Evolutionary conservation across 1,284 basidiomycete genomes (phyloP), one percentile per base, ranked within the genome.

Genomic region (Puccinia triticina): DNA sequence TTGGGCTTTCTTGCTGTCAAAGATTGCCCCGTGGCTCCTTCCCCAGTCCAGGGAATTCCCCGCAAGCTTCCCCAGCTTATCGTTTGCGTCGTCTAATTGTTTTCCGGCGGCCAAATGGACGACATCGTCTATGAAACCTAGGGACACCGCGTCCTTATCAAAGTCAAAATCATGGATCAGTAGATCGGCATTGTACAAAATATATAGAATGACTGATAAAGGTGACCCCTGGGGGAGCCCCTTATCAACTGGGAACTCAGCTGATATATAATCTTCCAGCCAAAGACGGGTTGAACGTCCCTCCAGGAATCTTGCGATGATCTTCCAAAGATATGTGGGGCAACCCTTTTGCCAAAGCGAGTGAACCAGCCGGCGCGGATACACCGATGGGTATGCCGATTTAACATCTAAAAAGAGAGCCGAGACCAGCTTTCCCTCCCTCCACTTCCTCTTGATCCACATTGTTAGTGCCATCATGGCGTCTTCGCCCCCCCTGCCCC

Each of bases 391-490:
- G 34, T 69, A 78, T 10, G 77, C 77, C 2, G 48, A 67, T 29
- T 78, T 78, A 0, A 78, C 77, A 12, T 78, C 77, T n/a, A 71
- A 50, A 21, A 78, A 78, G 1, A 78, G 21, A 11, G 46, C 66
- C 0, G 29, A 1, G 8, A 78, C 77, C 11, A 71, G 32, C 26
- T 67, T 69, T 7, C 64, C 77, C 29, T 78, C 61, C 3, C 66
- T 37, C 77, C 77, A 78, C n/a, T 78, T 67, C 11, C 16, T 18
- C 34, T 40, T 69, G 26, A 55, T 57, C 77, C 77, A 78, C 34
- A 50, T 66, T 0, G n/a, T 40, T 0, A 78, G 48, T 0, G 34
- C 37, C 16, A 78, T 1, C 37, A 78, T 34, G 12, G 66, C 64
- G 18, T 78, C 77, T 23, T 66, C 43, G 1, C n/a, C 29, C 1